Percentiles rank a stretch among this genome's conserved stretches.
phyloP scores from a whole-genome alignment of 306 rosid species.

The Pachyrhizus erosus region DNA sequence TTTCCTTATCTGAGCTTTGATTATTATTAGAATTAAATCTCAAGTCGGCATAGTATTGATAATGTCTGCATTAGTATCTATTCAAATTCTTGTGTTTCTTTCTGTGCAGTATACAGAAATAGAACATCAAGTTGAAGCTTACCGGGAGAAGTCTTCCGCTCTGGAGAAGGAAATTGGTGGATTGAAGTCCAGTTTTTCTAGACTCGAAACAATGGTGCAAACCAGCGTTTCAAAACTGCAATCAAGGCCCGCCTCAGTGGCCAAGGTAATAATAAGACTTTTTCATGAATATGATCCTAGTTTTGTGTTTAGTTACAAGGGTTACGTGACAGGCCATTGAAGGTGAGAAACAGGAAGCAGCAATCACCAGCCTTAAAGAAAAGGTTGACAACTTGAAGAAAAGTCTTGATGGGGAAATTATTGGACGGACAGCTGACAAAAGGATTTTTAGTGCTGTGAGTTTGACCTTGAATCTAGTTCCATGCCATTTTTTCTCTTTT shows the following conservation, averaged over 20 bases:
- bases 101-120: background rate
- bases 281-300: background rate
- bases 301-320: too few species aligned
- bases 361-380: background rate
- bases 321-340: background rate
- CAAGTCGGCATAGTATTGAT: too few species aligned
- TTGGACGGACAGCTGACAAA: conserved; percentile 14
- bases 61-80: background rate
- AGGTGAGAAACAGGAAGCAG: conserved; percentile 6
- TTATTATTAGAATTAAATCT: too few species aligned
- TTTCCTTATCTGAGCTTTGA: too few species aligned
- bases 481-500: background rate
- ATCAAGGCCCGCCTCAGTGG: background rate
- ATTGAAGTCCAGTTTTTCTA: conserved; percentile 13
- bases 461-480: background rate
- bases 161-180: conserved; percentile 5
- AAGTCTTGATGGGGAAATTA: background rate
- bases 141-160: background rate
- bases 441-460: conserved; percentile 6
- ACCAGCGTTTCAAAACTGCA: background rate
- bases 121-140: background rate
- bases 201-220: conserved; percentile 21
- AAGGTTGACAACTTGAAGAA: conserved; percentile 2
- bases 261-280: background rate
- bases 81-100: background rate